Evolutionary conservation across 2,329 filamentous ascomycete species (phyloP).

Genomic region (Sporothrix protearum): DNA sequence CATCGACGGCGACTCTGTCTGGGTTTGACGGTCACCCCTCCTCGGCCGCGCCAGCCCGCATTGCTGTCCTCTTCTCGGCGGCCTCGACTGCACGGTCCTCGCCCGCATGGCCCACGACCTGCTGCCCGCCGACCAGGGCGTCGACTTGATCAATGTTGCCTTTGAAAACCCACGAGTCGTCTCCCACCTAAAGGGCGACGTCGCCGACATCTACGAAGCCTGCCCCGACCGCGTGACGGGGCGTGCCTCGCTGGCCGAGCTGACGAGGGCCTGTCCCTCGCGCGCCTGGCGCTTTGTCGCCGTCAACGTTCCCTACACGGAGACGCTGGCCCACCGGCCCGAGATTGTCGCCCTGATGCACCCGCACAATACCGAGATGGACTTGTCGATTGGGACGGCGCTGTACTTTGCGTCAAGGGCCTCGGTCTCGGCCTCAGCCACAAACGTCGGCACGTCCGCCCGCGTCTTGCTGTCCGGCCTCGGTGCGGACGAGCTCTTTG

Average conservation of each 20-base stretch:
- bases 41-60: constrained; percentile 46
- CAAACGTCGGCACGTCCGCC: constrained; percentile 54
- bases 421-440: no score
- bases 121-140: constrained; percentile 61
- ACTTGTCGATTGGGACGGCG: constrained; percentile 87
- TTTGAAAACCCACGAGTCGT: constrained; percentile 87
- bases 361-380: constrained; percentile 98
- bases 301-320: constrained; percentile 74
- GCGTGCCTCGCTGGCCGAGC: constrained; percentile 72
- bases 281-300: constrained; percentile 80
- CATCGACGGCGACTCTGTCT: constrained; percentile 25
- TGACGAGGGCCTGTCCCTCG: constrained; percentile 63
- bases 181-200: constrained; percentile 44
- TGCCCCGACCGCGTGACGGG: constrained; percentile 92
- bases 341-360: constrained; percentile 74
- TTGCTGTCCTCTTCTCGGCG: constrained; percentile 88
- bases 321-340: constrained; percentile 65
- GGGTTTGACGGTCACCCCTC: neutral
- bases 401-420: constrained; percentile 88
- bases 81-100: constrained; percentile 85
- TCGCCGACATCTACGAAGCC: constrained; percentile 61
- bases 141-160: constrained; percentile 92
- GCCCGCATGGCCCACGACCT: constrained; percentile 77
- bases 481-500: constrained; percentile 94
- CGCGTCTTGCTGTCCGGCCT: constrained; percentile 87